These are phyloP conservation scores for Cystobasidium slooffiae DNA, from an alignment of 1,284 basidiomycete species.

Conservation along the genomic window DNA sequence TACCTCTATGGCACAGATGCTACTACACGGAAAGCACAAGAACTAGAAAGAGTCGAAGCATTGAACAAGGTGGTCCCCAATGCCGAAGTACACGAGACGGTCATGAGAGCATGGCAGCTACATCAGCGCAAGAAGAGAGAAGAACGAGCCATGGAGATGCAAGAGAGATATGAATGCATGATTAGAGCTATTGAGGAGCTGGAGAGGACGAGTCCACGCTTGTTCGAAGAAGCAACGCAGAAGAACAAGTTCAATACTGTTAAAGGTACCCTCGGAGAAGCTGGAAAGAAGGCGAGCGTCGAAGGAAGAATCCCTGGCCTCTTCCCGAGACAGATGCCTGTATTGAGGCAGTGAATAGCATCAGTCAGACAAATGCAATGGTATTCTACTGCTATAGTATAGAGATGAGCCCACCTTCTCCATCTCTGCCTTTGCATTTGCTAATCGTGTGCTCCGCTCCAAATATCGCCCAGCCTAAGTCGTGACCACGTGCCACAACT, in stretches of 20 bases:
- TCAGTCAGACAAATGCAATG: not conserved
- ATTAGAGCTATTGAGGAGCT: constrained; percentile 50
- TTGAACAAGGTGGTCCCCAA: constrained; percentile 48
- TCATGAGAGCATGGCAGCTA: constrained; percentile 87
- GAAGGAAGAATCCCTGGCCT: constrained; percentile 34
- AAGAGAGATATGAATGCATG: constrained; percentile 49
- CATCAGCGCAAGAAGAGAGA: constrained; percentile 75
- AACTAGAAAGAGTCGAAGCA: constrained; percentile 46
- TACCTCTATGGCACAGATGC: constrained; percentile 34
- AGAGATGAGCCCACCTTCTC: too few relatives aligned
- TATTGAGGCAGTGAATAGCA: constrained; percentile 11
- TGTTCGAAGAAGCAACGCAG: constrained; percentile 45
- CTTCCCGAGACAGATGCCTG: constrained; percentile 38
- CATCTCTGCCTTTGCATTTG: too few relatives aligned
- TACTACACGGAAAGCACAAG: constrained; percentile 19
- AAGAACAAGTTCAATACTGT: constrained; percentile 50
- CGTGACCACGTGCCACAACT: too few relatives aligned
- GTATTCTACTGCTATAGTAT: too few relatives aligned
- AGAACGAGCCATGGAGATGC: constrained; percentile 58
- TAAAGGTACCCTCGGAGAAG: constrained; percentile 26
- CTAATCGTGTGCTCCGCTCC: too few relatives aligned
- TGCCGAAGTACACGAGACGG: constrained; percentile 85
- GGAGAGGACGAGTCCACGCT: constrained; percentile 44
- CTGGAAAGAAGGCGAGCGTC: constrained; percentile 35
- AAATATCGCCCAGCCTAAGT: too few relatives aligned